Evolutionary conservation across 192 early-diverging fungal genomes (phyloP).

Genomic region (Funneliformis mosseae): DNA sequence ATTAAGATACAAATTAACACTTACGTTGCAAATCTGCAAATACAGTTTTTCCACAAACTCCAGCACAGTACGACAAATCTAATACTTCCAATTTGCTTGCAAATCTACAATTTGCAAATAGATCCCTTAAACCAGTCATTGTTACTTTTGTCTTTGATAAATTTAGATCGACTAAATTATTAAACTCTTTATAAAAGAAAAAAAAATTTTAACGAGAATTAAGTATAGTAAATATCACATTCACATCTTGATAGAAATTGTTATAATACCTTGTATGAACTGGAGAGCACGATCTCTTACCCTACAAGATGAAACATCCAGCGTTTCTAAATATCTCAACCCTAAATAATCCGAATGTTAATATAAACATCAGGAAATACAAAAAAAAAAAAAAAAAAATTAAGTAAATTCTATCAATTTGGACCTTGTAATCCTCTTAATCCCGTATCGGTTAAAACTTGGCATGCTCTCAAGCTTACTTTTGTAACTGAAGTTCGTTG

Average conservation of each 20-base stretch:
- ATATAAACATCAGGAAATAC: neutral
- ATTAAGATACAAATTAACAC: neutral
- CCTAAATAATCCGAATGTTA: neutral
- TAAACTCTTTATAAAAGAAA: neutral
- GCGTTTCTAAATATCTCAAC: neutral
- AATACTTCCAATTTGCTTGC: neutral
- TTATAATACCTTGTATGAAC: neutral
- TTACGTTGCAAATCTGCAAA: constrained; percentile 9
- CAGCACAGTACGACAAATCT: neutral
- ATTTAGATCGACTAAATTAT: neutral
- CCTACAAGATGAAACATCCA: neutral
- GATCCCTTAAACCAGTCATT: neutral
- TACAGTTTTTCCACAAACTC: neutral
- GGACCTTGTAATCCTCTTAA: neutral
- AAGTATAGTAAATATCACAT: neutral
- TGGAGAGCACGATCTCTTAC: neutral
- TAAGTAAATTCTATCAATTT: neutral
- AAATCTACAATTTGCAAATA: neutral
- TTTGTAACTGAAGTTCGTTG: neutral
- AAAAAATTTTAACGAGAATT: neutral
- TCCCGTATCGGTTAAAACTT: neutral
- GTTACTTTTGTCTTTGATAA: constrained; percentile 8
- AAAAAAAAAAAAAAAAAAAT: neutral
- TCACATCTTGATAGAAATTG: too few relatives aligned
- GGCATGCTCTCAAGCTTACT: neutral